Evolutionary conservation across 495 filamentous ascomycete genomes (phyloP).

Genomic region (Amniculicola lignicola): DNA sequence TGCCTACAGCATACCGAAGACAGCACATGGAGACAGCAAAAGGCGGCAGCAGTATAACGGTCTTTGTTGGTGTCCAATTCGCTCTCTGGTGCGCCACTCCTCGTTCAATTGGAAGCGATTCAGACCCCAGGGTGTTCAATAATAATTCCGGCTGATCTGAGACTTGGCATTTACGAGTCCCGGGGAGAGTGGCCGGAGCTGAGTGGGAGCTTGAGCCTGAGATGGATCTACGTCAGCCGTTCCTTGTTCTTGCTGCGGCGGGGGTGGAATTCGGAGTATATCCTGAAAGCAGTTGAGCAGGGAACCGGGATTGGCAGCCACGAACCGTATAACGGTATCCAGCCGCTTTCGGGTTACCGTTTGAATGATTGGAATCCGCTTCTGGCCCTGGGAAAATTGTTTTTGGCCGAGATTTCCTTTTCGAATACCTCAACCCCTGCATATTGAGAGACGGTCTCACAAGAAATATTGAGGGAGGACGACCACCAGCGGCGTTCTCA

Average conservation of each 20-base stretch:
- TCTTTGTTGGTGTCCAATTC: no score
- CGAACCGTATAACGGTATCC: slow-evolving; percentile 8
- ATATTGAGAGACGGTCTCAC: background rate
- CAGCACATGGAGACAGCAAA: slow-evolving; percentile 15
- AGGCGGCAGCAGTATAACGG: no score
- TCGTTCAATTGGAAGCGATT: no score
- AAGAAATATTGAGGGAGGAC: no score
- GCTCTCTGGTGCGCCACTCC: no score
- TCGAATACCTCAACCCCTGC: background rate
- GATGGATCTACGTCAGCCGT: slow-evolving; percentile 33
- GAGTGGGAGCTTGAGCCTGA: slow-evolving; percentile 19
- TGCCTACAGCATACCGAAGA: no score
- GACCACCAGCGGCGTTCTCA: no score
- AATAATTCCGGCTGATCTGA: slow-evolving; percentile 34
- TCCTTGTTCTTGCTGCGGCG: slow-evolving; percentile 20
- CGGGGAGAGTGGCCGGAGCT: slow-evolving; percentile 1
- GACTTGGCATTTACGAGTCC: slow-evolving; percentile 24
- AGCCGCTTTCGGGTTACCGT: slow-evolving; percentile 12
- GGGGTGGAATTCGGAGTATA: slow-evolving; percentile 14
- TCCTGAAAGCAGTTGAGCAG: slow-evolving; percentile 26
- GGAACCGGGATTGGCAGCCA: slow-evolving; percentile 4
- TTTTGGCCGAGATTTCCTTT: slow-evolving; percentile 17
- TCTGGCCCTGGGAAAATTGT: slow-evolving; percentile 3
- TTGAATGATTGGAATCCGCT: slow-evolving; percentile 11
- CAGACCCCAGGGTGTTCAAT: no score